Base-by-base conservation (phyloP, 176 grass and related monocot genomes). In the Ananas comosus region DNA sequence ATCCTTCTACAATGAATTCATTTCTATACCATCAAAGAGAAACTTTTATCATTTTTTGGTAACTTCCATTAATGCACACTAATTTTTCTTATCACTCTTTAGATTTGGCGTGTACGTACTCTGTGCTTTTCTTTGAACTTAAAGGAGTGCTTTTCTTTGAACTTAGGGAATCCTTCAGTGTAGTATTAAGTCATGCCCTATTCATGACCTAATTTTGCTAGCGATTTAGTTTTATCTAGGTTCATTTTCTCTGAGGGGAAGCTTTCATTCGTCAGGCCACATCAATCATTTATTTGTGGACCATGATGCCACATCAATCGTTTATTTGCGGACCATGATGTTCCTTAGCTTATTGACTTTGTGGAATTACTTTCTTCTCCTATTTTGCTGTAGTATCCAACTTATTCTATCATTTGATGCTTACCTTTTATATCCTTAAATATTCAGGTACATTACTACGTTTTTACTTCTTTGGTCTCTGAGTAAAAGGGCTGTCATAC, bases 391-490 rank as follows among this genome's bases (percentile, higher is more conserved):
- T 18, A 59, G 54, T 14, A 12, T 56, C 16, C 19, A 18, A 59
- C 14, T 21, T 59, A 1, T 19, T 17, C 16, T 18, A 59, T 10
- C 54, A 59, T 59, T 54, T 54, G 29, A 33, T 33, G 29, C 6
- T 58, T 19, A 58, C 13, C 54, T 19, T 59, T 59, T 42, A 33
- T 3, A 33, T 58, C 54, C 54, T 14, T 58, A 18, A 14, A 58
- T 58, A 18, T 73, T 13, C 51, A 96, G 93, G 74, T 96, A 96
- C 64, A 80, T 92, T 70, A 87, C 85, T 76, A 80, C 84, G 8
- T 49, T 85, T 76, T 75, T 97, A 61, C 89, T 97, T 83, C 79
- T 92, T n/a, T 76, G 70, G 66, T 85, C 86, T 79, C 82, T 97
- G 66, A 80, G 89, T 76, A 92, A 85, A 83, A 92, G 71, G 85